These are phyloP conservation scores for Extremus antarcticus DNA, from an alignment of 495 filamentous ascomycete species.

Conservation along the genomic window DNA sequence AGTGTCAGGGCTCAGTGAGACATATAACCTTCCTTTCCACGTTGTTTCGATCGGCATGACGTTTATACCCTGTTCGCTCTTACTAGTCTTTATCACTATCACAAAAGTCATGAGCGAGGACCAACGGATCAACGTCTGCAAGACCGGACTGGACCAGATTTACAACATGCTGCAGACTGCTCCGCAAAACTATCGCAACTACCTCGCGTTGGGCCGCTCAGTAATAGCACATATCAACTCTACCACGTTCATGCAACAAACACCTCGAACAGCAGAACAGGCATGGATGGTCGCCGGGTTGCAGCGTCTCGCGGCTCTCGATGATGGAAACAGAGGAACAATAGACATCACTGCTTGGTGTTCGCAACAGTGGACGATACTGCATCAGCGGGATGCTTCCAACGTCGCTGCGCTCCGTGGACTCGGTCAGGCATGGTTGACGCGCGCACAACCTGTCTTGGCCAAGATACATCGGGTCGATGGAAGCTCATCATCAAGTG, in stretches of 20 bases:
- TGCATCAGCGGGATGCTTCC: constrained; percentile 33
- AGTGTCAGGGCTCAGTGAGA: not conserved
- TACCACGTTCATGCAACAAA: constrained; percentile 29
- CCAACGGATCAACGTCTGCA: constrained; percentile 15
- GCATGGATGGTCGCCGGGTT: constrained; percentile 36
- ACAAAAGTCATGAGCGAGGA: constrained; percentile 13
- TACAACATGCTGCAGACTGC: constrained; percentile 11
- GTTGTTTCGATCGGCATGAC: no score
- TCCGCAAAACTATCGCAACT: constrained; percentile 13
- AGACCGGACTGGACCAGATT: constrained; percentile 12
- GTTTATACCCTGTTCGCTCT: not conserved
- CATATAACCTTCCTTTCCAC: no score
- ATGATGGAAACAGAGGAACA: constrained; percentile 37
- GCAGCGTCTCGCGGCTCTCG: constrained; percentile 39
- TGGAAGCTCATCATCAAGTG: constrained; percentile 28
- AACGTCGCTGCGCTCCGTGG: constrained; percentile 36
- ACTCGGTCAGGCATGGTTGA: constrained; percentile 40
- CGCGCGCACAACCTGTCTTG: constrained; percentile 38
- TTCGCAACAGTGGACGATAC: constrained; percentile 34
- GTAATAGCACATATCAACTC: constrained; percentile 14
- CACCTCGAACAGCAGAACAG: constrained; percentile 31
- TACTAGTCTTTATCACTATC: not conserved
- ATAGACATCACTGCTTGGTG: constrained; percentile 39
- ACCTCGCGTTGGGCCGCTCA: constrained; percentile 8
- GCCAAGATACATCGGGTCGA: constrained; percentile 39